Evolutionary conservation across 2,329 filamentous ascomycete genomes (phyloP), one percentile per base, ranked within the genome.

Genomic region (Pseudogymnoascus sp.): DNA sequence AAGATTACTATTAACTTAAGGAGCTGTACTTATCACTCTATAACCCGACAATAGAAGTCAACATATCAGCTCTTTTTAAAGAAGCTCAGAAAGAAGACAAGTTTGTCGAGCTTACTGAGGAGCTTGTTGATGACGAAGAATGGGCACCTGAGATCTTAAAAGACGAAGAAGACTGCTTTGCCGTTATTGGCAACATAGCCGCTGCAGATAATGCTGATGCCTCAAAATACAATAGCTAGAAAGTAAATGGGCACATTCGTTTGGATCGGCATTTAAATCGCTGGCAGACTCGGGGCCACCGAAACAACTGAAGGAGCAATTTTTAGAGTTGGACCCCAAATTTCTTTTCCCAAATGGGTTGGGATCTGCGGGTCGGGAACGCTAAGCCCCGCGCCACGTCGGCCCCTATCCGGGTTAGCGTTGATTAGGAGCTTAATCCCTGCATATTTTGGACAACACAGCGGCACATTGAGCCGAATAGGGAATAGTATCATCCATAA

Each of bases 1-100:
- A 65, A 40, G 65, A 67, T 47, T 65, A 65, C 36, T 24, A n/a
- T 63, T 64, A 65, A 58, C 65, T 66, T 44, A 61, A 37, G 35
- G 60, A 63, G 50, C 44, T 67, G 5, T 64, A 67, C 59, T 15
- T 39, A 39, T 62, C 44, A 11, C 59, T 63, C 9, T 63, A 60
- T 59, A 60, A 59, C 58, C 13, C 61, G 47, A 37, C 60, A 7
- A 63, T 17, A 47, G 63, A 64, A 26, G 50, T 60, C 11, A 54
- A 63, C 58, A 44, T 65, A 29, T 59, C 50, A 11, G 40, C 17
- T 37, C 61, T 66, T 35, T 66, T 64, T 47, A 61, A 64, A 24
- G 21, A 15, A 11, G 13, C 60, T 15, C 44, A 59, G 21, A 60
- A 62, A 47, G 44, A 66, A 44, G 58, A 63, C 17, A 58, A 54